Base-by-base conservation (phyloP, 345 rosid species). In the Gynandropsis gynandra region DNA sequence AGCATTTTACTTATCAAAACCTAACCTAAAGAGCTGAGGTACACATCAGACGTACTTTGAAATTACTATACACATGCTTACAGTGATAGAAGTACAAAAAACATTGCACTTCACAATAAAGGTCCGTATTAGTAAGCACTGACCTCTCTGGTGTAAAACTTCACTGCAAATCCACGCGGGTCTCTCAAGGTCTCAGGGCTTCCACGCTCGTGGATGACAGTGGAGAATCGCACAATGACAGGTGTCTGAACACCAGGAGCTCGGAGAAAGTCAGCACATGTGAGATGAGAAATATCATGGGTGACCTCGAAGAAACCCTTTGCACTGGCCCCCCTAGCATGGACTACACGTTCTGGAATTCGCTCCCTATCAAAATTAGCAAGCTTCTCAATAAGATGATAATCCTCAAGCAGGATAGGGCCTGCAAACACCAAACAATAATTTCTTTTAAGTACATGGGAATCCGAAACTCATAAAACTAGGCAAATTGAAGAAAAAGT, bases 71-170 rank as follows among this genome's bases (percentile, higher is more conserved):
- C 9, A 4, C 4, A 4, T 39, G 14, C 11, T 39, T 4, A 4
- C 4, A n/a, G 42, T 39, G 42, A 5, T 11, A 4, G 11, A 16
- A 4, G 15, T 4, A 39, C 42, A 39, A 39, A 9, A 1, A n/a
- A n/a, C n/a, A n/a, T n/a, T n/a, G n/a, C n/a, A n/a, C n/a, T n/a
- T 21, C 1, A 47, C 14, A 47, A 16, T 9, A 19, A 47, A 16
- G 5, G 40, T 27, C 0, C 0, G 42, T 13, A 41, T 17, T 16
- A 21, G 0, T 12, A 14, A 13, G 10, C 3, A 42, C 63, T 55
- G 20, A 83, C 96, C 85, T 87, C 96, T 76, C 96, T 76, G 52
- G 96, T 87, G 75, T 87, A 87, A 61, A 84, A 87, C 77, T 87
- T 87, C 55, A 84, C 94, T 0, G 96, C 96, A 56, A 87, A 87